Base-by-base conservation (phyloP, 169 alveolate species). In the Cryptosporidium bovis region DNA sequence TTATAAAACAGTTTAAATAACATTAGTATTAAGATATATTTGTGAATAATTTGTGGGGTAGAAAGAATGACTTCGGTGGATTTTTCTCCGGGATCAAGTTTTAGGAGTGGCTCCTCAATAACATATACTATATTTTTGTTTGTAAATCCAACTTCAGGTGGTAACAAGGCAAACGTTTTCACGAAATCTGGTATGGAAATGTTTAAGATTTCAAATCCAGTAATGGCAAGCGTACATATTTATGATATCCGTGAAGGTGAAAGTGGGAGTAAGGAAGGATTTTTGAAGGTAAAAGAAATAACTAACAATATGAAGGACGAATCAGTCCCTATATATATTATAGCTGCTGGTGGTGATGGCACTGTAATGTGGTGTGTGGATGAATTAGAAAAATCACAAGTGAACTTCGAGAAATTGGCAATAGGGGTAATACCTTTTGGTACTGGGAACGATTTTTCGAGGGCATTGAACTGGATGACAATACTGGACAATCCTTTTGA, bases 321-420 rank as follows among this genome's bases (percentile, higher is more conserved):
- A 24, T 51, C 64, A 16, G 67, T 66, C n/a, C 83, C 77, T 33
- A 20, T 82, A 6, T 84, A 71, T 51, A 95, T 92, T 12, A 91
- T 97, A n/a, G 96, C 94, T 20, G 97, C 97, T 18, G 99, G 99
- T 13, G 99, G 99, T 10, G 99, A 97, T 90, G 99, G 99, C n/a
- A 96, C 98, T 6, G 94, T 96, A 15, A 93, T 96, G 93, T 96
- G 98, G 98, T 93, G 95, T 44, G 83, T 96, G 3, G 85, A 90
- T 60, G 98, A 95, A 90, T 85, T 95, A 83, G 93, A 93, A 20
- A 90, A 77, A 20, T 93, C 94, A 67, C 82, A 84, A n/a, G 92
- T 96, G 33, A 92, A 95, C 60, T 68, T 91, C 33, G 84, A 90
- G 20, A 56, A 67, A 31, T 66, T 95, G 69, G 95, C 94, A 16